phyloP scores from a whole-genome alignment of 2,329 filamentous ascomycete species.

The Knoxdaviesia proteae region DNA sequence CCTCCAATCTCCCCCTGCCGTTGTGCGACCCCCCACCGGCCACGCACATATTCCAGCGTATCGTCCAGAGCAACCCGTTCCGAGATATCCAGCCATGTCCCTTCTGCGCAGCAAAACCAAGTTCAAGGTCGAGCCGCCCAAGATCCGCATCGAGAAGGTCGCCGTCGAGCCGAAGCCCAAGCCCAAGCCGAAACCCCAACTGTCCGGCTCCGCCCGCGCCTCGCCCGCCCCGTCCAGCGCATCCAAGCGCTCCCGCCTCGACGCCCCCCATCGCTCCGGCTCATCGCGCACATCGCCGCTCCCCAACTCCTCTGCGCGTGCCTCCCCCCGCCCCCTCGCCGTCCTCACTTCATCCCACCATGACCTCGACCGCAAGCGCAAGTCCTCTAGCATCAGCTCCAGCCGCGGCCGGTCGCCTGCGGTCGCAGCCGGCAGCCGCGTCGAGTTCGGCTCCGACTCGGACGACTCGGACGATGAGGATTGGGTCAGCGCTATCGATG shows the following conservation, averaged over 20 bases:
- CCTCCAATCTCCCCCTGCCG: no score
- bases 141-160: slow-evolving; percentile 31
- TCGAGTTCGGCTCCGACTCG: slow-evolving; percentile 28
- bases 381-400: slow-evolving; percentile 5
- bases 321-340: slow-evolving; percentile 1
- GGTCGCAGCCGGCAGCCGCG: slow-evolving; percentile 10
- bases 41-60: no score
- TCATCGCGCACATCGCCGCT: slow-evolving; percentile 14
- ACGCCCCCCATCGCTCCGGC: slow-evolving; percentile 5
- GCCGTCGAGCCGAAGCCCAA: slow-evolving; percentile 20
- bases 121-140: slow-evolving; percentile 28
- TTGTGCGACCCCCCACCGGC: no score
- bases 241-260: background rate
- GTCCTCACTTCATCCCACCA: slow-evolving; percentile 2
- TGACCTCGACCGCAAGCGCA: slow-evolving; percentile 5
- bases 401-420: background rate
- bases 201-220: slow-evolving; percentile 12
- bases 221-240: slow-evolving; percentile 12
- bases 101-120: slow-evolving; percentile 24
- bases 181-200: slow-evolving; percentile 14
- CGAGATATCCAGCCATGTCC: slow-evolving; percentile 6
- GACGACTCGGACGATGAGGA: slow-evolving; percentile 29
- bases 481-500: slow-evolving; percentile 24
- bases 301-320: slow-evolving; percentile 5
- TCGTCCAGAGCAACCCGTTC: no score